Evolutionary conservation across 257 asterid genomes (phyloP).

Genomic region (Lavandula angustifolia): DNA sequence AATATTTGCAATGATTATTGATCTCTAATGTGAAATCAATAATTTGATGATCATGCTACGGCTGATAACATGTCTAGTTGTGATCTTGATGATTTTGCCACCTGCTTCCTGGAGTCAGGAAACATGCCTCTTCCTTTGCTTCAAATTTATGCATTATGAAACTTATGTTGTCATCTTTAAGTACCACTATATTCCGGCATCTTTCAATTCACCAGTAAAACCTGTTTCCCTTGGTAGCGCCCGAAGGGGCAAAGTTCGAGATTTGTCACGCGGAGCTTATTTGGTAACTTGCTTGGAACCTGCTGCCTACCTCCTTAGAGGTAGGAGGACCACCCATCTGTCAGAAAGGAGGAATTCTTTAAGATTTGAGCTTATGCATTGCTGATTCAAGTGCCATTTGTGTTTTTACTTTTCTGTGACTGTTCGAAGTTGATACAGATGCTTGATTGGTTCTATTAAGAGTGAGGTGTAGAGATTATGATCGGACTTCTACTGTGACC

Average conservation of each 20-base stretch:
- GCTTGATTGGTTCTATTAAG: slow-evolving; percentile 33
- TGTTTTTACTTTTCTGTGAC: slow-evolving; percentile 25
- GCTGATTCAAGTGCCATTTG: slow-evolving; percentile 29
- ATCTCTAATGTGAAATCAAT: not conserved
- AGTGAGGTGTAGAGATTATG: slow-evolving; percentile 27
- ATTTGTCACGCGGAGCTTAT: slow-evolving; percentile 54
- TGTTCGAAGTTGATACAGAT: slow-evolving; percentile 33
- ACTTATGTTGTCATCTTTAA: slow-evolving; percentile 17
- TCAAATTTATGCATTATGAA: slow-evolving; percentile 4
- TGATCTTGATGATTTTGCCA: slow-evolving; percentile 15
- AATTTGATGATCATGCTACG: slow-evolving; percentile 3
- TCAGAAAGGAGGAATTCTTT: slow-evolving; percentile 38
- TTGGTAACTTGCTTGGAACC: slow-evolving; percentile 69
- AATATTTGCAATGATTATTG: slow-evolving; percentile 2
- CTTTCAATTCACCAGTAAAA: slow-evolving; percentile 42
- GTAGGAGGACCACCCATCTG: slow-evolving; percentile 49
- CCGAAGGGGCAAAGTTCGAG: slow-evolving; percentile 62
- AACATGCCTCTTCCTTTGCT: slow-evolving; percentile 5
- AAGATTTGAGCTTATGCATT: slow-evolving; percentile 32
- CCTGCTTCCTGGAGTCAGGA: slow-evolving; percentile 3
- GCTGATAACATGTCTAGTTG: slow-evolving; percentile 21
- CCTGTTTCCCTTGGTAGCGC: slow-evolving; percentile 67
- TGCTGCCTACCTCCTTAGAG: slow-evolving; percentile 84
- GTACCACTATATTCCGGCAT: slow-evolving; percentile 30
- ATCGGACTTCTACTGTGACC: slow-evolving; percentile 15